Evolutionary conservation across 2,329 filamentous ascomycete species (phyloP).

Genomic region (Pseudogymnoascus verrucosus): DNA sequence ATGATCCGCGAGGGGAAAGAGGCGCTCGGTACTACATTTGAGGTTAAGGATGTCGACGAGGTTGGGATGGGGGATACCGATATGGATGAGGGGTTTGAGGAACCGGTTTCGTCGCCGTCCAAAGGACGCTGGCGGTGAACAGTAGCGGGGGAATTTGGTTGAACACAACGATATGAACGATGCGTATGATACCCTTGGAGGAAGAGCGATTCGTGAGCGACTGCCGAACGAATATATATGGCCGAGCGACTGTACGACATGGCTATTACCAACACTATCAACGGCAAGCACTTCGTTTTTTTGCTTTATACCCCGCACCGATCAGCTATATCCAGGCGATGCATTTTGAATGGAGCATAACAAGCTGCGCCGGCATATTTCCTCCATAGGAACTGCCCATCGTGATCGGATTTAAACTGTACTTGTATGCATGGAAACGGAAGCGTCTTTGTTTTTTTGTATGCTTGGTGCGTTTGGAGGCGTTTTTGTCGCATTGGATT

Average conservation of each 20-base stretch:
- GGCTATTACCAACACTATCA: neutral
- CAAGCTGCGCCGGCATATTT: neutral
- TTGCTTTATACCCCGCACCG: neutral
- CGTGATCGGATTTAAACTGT: neutral
- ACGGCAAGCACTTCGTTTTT: neutral
- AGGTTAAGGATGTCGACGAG: conserved; percentile 40
- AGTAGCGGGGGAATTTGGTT: neutral
- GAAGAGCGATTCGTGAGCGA: neutral
- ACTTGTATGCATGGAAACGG: conserved; percentile 1
- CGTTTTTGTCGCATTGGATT: conserved; percentile 1
- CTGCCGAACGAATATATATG: neutral
- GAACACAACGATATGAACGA: conserved; percentile 2
- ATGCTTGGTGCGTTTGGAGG: neutral
- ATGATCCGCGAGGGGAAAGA: conserved; percentile 88
- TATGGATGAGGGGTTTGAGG: neutral
- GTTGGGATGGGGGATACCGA: conserved; percentile 3
- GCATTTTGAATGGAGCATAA: neutral
- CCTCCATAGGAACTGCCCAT: neutral
- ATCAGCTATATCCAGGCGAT: conserved; percentile 1
- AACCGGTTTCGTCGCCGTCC: neutral
- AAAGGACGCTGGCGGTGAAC: neutral
- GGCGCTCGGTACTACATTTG: conserved; percentile 68
- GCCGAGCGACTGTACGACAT: neutral
- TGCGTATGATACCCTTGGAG: conserved; percentile 5
- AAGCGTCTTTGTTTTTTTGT: neutral